Base-by-base conservation (phyloP, 2,329 filamentous ascomycete genomes). In the Didymella keratinophila region DNA sequence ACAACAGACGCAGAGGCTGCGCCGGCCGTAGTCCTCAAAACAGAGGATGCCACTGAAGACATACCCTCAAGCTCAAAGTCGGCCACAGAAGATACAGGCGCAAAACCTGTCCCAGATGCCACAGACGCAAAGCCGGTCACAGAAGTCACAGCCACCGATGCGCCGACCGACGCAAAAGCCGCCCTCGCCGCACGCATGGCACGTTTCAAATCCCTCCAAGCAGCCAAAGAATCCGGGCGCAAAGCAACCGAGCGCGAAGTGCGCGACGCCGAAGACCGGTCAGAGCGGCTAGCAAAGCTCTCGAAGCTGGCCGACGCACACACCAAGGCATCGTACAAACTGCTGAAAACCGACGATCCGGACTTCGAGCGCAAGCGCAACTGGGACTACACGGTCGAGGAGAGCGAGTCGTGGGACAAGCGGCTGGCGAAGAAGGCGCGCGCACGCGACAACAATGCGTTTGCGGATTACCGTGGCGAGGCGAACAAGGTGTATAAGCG, bases 321-420 rank as follows among this genome's bases (percentile, higher is more conserved):
- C 70, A 93, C 92, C 54, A 88, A 95, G 66, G 94, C 95, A 20
- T 88, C 90, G 6, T 92, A 97, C 76, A 99, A 98, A 73, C 86
- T 99, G 0, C 84, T 97, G 42, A 97, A 97, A 81, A 92, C 93
- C 4, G 93, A 97, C 70, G 89, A 93, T 1, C 92, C 91, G 54
- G 95, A 98, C 77, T 99, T 98, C 73, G 95, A 99, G 83, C 91
- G 95, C 66, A 97, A 98, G 80, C 89, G 95, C 39, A 95, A 95
- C 1, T 99, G 95, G 95, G 95, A 98, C 80, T 99, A 95, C 91
- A 99, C 95, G 0, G 82, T 94, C 7, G 95, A 99, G 64, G 95
- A 99, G 79, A 91, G 88, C 68, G 95, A 97, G 80, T 87, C 86
- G 66, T 99, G 95, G 95, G 95, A 99, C 78, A 89, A 89, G 80